Base-by-base conservation (phyloP, 192 early-diverging fungal species). In the Coemansia sp. region DNA sequence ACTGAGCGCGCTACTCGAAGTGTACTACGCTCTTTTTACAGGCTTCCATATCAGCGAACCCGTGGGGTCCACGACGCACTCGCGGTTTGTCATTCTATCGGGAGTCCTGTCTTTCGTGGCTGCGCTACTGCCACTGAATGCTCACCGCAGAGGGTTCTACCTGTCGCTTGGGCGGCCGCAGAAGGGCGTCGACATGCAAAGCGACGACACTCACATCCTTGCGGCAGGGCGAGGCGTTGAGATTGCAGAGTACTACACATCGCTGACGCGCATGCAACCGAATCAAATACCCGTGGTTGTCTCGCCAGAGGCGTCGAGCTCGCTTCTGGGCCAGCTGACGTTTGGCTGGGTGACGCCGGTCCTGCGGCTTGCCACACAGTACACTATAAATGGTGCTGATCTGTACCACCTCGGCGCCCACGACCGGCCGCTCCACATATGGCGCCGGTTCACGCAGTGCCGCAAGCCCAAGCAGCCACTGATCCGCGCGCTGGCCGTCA, bases 341-440 rank as follows among this genome's bases (percentile, higher is more conserved):
- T 93, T 91, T 67, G 57, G 68, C 43, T 90, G 89, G 85, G 75
- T 89, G 20, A 90, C 87, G 64, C 74, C 85, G 10, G 66, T 95
- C 6, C 80, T 95, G 66, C 72, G 85, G 4, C 71, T 85, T 20
- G 90, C 84, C 41, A 85, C 83, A 43, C 68, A 67, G 26, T 51
- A 77, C n/a, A 72, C 84, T 3, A 82, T 94, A 11, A 81, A 81
- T 26, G 70, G 85, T 38, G 69, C 84, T 43, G 91, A 94, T 51
- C 70, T 94, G 34, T 87, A 86, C 55, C 76, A 87, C 24, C 76
- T 94, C 41, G 70, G 78, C 16, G 16, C 71, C 8, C 48, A 53
- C 24, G 88, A 93, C 65, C 77, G 72, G 45, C 87, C 89, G 18
- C 72, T 80, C n/a, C 43, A 45, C 34, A 64, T 62, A 30, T 81